These are phyloP conservation scores for Datisca glomerata DNA, from an alignment of 306 rosid genomes.

Conservation along the genomic window DNA sequence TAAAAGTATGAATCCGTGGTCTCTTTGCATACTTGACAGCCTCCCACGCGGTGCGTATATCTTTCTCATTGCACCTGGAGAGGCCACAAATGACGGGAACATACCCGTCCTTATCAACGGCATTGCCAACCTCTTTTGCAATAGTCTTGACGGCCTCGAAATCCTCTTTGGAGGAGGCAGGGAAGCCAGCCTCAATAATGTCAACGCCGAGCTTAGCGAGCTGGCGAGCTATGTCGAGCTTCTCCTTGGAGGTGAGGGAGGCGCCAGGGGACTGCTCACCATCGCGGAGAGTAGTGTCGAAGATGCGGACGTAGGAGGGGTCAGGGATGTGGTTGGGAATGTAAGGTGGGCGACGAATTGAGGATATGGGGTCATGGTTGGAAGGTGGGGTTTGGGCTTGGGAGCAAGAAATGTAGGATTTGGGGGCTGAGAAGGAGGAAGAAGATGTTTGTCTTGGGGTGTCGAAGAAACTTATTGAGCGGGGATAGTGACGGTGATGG, in stretches of 20 bases:
- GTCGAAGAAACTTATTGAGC: not conserved
- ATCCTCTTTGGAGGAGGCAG: slow-evolving; percentile 75
- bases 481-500: not conserved
- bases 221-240: slow-evolving; percentile 79
- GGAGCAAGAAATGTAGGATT: not conserved
- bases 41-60: slow-evolving; percentile 80
- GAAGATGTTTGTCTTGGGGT: not conserved
- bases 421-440: not conserved
- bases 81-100: slow-evolving; percentile 89
- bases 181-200: slow-evolving; percentile 89
- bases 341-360: slow-evolving; percentile 51
- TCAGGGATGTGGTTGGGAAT: slow-evolving; percentile 77
- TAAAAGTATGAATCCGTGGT: slow-evolving; percentile 79
- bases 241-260: slow-evolving; percentile 79
- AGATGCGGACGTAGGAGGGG: slow-evolving; percentile 66
- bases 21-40: slow-evolving; percentile 75
- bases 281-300: slow-evolving; percentile 95
- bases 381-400: not conserved
- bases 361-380: not conserved
- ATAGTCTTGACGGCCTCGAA: slow-evolving; percentile 68
- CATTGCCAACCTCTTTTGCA: slow-evolving; percentile 68
- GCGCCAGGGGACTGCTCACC: slow-evolving; percentile 99
- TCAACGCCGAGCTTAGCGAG: slow-evolving; percentile 84
- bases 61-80: slow-evolving; percentile 73
- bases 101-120: slow-evolving; percentile 49